Conservation (phyloP, 2,329 filamentous ascomycete species). For the Byssothecium circinans region DNA sequence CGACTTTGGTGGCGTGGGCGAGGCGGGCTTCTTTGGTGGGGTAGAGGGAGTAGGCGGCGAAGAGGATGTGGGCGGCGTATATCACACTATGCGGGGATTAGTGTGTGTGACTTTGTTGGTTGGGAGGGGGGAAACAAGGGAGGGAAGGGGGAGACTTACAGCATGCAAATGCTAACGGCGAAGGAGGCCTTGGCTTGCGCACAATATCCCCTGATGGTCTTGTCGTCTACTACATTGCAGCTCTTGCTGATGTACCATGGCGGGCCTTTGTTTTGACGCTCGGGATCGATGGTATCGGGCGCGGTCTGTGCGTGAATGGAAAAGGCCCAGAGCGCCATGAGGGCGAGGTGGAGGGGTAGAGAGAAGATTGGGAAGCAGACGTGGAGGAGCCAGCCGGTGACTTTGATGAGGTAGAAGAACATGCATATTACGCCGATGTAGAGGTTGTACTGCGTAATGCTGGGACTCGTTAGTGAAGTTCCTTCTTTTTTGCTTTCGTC, state of each 20-base stretch:
- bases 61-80: constrained; percentile 60
- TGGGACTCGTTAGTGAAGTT: constrained; percentile 39
- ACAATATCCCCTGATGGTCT: constrained; percentile 61
- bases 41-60: constrained; percentile 60
- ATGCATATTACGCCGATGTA: constrained; percentile 74
- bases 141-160: constrained; percentile 55
- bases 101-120: constrained; percentile 1
- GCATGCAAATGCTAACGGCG: constrained; percentile 65
- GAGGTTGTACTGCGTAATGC: constrained; percentile 74
- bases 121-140: background rate
- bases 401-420: constrained; percentile 74
- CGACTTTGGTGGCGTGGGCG: constrained; percentile 26
- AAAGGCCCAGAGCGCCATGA: constrained; percentile 65
- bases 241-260: constrained; percentile 77
- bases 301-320: constrained; percentile 72
- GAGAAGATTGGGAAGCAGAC: constrained; percentile 69
- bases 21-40: constrained; percentile 42
- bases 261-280: constrained; percentile 61
- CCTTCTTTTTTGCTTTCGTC: background rate
- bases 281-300: constrained; percentile 69
- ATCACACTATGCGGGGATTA: constrained; percentile 51
- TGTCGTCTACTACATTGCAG: constrained; percentile 63
- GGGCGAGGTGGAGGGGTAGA: constrained; percentile 57
- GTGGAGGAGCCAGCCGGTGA: constrained; percentile 69
- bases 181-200: constrained; percentile 68